Percentiles rank a stretch among this genome's conserved stretches.
Evolutionary conservation across 164 flowering plant genomes (phyloP).

Genomic region (Vitis cinerea): DNA sequence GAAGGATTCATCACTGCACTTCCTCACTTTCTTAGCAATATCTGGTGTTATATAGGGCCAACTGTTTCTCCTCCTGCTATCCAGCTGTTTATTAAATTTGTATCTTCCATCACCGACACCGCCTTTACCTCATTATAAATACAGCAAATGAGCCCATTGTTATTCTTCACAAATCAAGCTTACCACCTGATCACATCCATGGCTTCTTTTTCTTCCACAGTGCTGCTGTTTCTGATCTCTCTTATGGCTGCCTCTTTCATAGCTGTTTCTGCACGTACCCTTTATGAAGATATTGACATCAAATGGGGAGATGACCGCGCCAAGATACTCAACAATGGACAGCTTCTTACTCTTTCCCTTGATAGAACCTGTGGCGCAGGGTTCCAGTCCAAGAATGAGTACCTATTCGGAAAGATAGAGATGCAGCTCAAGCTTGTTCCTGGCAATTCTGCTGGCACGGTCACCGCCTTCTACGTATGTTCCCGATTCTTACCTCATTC

Average conservation of each 20-base stretch:
- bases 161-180: too few species aligned
- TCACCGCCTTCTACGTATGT: conserved; percentile 47
- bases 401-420: conserved; percentile 35
- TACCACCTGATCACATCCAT: too few species aligned
- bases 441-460: conserved; percentile 56
- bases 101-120: too few species aligned
- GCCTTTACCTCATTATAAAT: too few species aligned
- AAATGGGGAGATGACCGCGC: conserved; percentile 19
- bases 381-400: conserved; percentile 37
- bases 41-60: too few species aligned
- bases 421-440: conserved; percentile 57
- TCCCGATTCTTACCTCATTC: not conserved
- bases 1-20: too few species aligned
- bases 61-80: too few species aligned
- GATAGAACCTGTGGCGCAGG: conserved; percentile 48
- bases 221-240: too few species aligned
- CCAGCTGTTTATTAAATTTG: too few species aligned
- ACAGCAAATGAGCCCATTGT: too few species aligned
- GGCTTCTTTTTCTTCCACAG: too few species aligned
- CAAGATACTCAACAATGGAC: conserved; percentile 29
- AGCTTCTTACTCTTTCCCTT: conserved; percentile 39
- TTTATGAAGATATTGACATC: conserved; percentile 13
- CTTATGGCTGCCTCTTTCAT: not conserved
- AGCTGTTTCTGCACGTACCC: conserved; percentile 7
- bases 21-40: too few species aligned